Evolutionary conservation across 164 flowering plant genomes (phyloP).

Genomic region (Nymphaea thermarum): DNA sequence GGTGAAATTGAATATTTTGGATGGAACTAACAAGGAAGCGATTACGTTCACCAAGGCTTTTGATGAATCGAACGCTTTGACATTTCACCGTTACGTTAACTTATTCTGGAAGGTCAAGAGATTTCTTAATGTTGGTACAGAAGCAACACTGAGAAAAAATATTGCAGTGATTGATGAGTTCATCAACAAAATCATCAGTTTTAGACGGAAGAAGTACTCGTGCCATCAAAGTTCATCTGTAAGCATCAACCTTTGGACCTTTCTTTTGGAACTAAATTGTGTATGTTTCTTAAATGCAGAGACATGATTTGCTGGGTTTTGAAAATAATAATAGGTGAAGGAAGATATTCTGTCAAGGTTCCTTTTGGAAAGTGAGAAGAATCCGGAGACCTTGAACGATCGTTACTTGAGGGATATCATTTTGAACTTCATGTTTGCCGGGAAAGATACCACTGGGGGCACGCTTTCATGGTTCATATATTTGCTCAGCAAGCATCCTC

Average conservation of each 20-base stretch:
- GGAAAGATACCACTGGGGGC: slow-evolving; percentile 45
- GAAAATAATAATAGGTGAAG: slow-evolving; percentile 4
- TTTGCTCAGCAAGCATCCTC: slow-evolving; percentile 50
- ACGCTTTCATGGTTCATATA: slow-evolving; percentile 71
- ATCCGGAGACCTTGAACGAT: slow-evolving; percentile 39
- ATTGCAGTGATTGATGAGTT: slow-evolving; percentile 20
- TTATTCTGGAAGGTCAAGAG: slow-evolving; percentile 19
- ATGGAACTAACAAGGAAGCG: background rate
- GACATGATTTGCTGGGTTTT: background rate
- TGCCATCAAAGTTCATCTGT: too few species aligned
- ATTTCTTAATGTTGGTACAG: slow-evolving; percentile 19
- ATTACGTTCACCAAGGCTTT: slow-evolving; percentile 5
- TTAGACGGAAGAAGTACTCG: slow-evolving; percentile 9
- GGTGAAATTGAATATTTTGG: slow-evolving; percentile 6
- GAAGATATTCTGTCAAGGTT: slow-evolving; percentile 62
- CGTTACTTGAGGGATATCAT: slow-evolving; percentile 50
- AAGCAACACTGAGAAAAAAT: slow-evolving; percentile 18
- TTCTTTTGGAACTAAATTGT: too few species aligned
- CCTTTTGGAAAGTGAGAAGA: slow-evolving; percentile 33
- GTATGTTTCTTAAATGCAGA: background rate
- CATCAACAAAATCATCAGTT: slow-evolving; percentile 12
- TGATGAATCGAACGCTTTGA: slow-evolving; percentile 13
- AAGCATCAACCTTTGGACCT: too few species aligned
- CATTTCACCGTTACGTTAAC: slow-evolving; percentile 16
- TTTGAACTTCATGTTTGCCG: slow-evolving; percentile 51